Percentiles rank a stretch among this genome's conserved stretches.
Evolutionary conservation across 305 asterid genomes (phyloP).

Genomic region (Fraxinus baroniana): DNA sequence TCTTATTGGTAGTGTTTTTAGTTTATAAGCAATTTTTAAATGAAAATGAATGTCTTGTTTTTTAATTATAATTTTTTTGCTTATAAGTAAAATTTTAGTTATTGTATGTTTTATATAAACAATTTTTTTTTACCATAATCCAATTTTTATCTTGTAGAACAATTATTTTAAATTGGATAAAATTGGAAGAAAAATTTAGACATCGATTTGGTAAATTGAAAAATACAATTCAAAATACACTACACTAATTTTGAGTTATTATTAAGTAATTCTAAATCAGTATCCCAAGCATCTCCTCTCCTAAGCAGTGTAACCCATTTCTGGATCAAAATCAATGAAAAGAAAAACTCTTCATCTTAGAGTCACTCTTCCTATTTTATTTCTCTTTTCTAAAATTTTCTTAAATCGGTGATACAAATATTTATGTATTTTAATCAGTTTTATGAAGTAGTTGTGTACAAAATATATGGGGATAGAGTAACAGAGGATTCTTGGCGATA

Average conservation of each 20-base stretch:
- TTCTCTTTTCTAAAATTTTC: not conserved
- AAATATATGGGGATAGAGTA: not conserved
- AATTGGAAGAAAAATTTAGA: not conserved
- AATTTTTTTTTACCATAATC: not conserved
- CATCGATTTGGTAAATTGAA: not conserved
- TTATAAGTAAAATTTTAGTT: not conserved
- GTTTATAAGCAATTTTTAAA: not conserved
- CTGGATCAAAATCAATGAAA: not conserved
- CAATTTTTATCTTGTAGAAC: not conserved
- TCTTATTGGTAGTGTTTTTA: not conserved
- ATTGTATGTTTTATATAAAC: not conserved
- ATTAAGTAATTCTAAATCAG: not conserved
- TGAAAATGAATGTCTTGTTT: too few relatives aligned
- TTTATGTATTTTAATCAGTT: not conserved
- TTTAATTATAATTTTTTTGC: not conserved
- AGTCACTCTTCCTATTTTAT: not conserved
- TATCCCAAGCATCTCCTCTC: not conserved
- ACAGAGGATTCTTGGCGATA: conserved; percentile 24
- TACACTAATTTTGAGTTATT: not conserved
- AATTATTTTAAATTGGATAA: not conserved
- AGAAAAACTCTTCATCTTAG: not conserved
- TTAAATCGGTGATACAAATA: not conserved
- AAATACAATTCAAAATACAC: not conserved
- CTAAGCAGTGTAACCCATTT: not conserved
- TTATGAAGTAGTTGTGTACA: not conserved